Conservation (phyloP, 2,329 filamentous ascomycete species). For the Alternaria dauci region DNA sequence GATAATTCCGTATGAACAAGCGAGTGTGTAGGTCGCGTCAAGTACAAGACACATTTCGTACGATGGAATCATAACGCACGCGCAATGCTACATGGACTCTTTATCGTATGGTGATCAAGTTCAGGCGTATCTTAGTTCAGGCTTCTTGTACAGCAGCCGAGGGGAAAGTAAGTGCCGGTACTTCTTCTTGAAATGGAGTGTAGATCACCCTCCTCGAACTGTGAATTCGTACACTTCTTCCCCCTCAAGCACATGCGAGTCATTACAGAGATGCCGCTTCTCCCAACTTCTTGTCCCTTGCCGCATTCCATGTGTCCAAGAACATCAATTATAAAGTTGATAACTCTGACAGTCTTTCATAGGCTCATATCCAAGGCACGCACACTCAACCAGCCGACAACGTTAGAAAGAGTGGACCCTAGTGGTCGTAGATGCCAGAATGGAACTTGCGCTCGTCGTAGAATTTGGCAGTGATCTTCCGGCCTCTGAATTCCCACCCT, state of each 20-base stretch:
- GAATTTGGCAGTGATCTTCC: conserved; percentile 81
- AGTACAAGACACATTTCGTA: no score
- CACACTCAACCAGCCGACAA: neutral
- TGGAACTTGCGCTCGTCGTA: conserved; percentile 87
- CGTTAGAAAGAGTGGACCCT: neutral
- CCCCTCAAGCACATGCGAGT: neutral
- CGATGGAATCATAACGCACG: no score
- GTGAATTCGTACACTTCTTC: neutral
- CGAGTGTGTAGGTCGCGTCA: no score
- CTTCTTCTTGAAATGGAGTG: no score
- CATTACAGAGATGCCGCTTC: neutral
- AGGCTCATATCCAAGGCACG: neutral
- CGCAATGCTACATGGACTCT: no score
- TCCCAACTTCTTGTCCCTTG: neutral
- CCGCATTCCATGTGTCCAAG: neutral
- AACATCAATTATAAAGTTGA: neutral
- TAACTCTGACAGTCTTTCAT: neutral
- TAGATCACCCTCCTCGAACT: neutral
- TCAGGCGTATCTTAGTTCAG: neutral
- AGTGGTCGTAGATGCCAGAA: conserved; percentile 48
- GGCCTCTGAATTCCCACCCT: conserved; percentile 91
- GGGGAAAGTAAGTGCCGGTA: no score
- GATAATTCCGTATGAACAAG: neutral
- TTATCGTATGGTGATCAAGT: neutral
- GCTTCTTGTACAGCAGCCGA: no score